Conservation (phyloP, 2,329 filamentous ascomycete genomes). For the Colletotrichum costaricense region DNA sequence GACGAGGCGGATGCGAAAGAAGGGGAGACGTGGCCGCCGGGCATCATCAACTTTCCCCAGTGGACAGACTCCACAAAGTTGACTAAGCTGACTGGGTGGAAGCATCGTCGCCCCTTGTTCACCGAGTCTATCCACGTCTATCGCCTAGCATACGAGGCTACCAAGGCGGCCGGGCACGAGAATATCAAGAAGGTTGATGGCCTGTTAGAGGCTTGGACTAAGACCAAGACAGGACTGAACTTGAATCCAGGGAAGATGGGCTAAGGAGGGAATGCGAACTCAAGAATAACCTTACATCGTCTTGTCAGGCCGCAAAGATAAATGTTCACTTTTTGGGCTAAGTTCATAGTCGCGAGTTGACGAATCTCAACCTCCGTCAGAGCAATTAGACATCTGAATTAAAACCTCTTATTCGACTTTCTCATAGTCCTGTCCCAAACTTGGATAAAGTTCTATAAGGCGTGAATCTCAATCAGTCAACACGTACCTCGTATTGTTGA, state of each 20-base stretch:
- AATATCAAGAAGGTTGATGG: neutral
- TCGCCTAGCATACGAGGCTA: conserved; percentile 52
- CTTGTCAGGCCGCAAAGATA: no score
- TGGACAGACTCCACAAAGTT: conserved; percentile 57
- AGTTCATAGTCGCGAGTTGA: no score
- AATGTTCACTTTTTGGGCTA: no score
- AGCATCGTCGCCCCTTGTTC: conserved; percentile 49
- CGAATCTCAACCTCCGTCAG: no score
- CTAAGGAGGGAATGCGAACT: no score
- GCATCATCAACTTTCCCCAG: conserved; percentile 51
- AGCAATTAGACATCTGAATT: no score
- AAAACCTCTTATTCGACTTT: no score
- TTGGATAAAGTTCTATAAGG: no score
- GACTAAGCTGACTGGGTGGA: conserved; percentile 53
- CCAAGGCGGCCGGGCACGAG: conserved; percentile 17
- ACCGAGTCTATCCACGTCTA: conserved; percentile 49
- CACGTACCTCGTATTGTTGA: no score
- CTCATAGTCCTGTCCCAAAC: no score
- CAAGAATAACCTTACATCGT: no score
- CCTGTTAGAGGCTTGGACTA: neutral
- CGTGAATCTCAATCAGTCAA: no score
- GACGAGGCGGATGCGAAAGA: conserved; percentile 32
- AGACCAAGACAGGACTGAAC: neutral
- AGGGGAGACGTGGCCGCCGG: conserved; percentile 33
- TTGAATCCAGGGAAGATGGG: neutral